Conservation (phyloP, 768 basidiomycete genomes). For the Mycena crocata region DNA sequence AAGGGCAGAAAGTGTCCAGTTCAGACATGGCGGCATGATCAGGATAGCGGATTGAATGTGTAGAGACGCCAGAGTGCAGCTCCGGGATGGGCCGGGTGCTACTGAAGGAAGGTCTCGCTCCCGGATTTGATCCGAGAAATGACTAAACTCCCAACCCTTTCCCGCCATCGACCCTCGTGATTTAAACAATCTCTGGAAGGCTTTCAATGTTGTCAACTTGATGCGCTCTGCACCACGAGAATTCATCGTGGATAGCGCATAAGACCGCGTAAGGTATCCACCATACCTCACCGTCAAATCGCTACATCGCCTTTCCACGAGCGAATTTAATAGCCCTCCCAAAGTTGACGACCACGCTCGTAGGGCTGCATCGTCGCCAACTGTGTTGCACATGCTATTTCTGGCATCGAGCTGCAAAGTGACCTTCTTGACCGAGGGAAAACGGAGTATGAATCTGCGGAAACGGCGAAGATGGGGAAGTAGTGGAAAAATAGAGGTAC, state of each 20-base stretch:
- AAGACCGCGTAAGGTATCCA: constrained; percentile 28
- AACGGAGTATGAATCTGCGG: constrained; percentile 21
- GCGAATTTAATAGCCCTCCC: constrained; percentile 17
- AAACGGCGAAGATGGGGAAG: constrained; percentile 27
- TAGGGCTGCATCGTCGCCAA: constrained; percentile 28
- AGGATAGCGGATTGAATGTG: constrained; percentile 32
- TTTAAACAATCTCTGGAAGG: constrained; percentile 7
- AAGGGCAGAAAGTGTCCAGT: constrained; percentile 31
- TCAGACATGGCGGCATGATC: constrained; percentile 28
- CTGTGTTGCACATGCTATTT: constrained; percentile 29
- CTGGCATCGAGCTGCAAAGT: constrained; percentile 26
- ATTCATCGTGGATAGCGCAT: background rate
- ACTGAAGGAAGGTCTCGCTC: constrained; percentile 8
- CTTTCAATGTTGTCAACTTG: background rate
- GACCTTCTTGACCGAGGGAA: constrained; percentile 23
- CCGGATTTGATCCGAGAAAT: constrained; percentile 16
- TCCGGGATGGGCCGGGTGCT: constrained; percentile 2
- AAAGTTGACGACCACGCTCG: constrained; percentile 28
- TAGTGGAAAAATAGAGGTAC: constrained; percentile 26
- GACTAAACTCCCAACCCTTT: constrained; percentile 24
- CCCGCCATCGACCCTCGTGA: background rate
- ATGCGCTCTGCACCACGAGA: background rate
- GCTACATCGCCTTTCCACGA: constrained; percentile 23
- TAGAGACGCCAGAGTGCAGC: constrained; percentile 15
- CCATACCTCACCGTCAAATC: constrained; percentile 30